These are phyloP conservation scores for Penicillium oxalicum DNA, from an alignment of 2,329 filamentous ascomycete species.

Conservation along the genomic window DNA sequence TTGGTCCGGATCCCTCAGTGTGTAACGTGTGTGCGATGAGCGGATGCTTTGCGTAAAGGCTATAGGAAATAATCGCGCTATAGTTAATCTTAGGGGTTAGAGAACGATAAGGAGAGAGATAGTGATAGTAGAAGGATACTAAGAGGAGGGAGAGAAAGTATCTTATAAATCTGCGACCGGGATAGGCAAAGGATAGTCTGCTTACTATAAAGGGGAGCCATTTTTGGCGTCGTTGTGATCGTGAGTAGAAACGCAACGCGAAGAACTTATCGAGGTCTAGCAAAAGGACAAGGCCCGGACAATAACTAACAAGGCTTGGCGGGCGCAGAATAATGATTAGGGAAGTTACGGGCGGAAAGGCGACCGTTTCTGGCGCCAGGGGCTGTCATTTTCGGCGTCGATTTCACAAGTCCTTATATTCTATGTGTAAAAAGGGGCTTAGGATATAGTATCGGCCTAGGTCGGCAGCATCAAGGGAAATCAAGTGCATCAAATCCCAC, in stretches of 20 bases:
- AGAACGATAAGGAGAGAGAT: conserved; percentile 2
- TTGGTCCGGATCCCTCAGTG: too few species aligned
- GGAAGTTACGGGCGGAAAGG: background rate
- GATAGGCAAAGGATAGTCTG: conserved; percentile 2
- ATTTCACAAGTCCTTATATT: too few species aligned
- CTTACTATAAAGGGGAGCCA: background rate
- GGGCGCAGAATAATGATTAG: background rate
- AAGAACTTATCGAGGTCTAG: background rate
- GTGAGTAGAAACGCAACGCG: background rate
- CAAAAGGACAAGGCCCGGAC: background rate
- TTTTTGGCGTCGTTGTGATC: background rate
- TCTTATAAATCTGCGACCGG: conserved; percentile 12
- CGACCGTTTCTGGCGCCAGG: too few species aligned
- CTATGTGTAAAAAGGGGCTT: too few species aligned
- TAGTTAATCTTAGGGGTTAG: conserved; percentile 3
- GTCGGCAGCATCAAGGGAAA: too few species aligned
- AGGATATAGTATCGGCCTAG: too few species aligned
- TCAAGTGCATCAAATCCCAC: too few species aligned
- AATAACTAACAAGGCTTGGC: background rate
- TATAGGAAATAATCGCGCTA: conserved; percentile 1
- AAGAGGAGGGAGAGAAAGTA: conserved; percentile 4
- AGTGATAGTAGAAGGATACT: background rate
- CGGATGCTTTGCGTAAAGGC: too few species aligned
- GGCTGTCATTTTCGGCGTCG: too few species aligned
- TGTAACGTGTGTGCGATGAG: too few species aligned